These are phyloP conservation scores for Colletotrichum sp. DNA, from an alignment of 2,329 filamentous ascomycete species.

Conservation along the genomic window DNA sequence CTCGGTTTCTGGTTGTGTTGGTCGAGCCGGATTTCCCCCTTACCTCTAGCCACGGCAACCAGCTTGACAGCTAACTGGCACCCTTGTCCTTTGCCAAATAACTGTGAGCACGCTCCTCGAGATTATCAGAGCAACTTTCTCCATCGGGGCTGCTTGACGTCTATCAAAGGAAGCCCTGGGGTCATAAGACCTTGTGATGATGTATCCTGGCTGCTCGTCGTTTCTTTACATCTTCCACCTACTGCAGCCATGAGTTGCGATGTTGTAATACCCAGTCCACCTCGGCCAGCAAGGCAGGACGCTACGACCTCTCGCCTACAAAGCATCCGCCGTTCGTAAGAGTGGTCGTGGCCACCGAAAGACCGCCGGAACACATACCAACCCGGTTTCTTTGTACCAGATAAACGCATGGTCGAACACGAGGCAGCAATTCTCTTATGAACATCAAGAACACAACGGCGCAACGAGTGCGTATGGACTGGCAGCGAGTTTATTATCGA, in stretches of 20 bases:
- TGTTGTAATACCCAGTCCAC: neutral
- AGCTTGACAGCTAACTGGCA: neutral
- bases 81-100: neutral
- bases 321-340: neutral
- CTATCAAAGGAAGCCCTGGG: neutral
- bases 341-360: neutral
- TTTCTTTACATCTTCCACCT: neutral
- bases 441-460: neutral
- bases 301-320: too few relatives aligned
- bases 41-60: neutral
- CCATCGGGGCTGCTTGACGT: neutral
- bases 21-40: neutral
- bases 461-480: neutral
- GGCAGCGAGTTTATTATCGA: neutral
- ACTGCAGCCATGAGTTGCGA: neutral
- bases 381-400: neutral
- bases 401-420: neutral
- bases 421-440: neutral
- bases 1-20: neutral
- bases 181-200: neutral
- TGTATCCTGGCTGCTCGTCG: neutral
- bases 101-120: neutral
- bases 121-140: neutral
- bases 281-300: neutral
- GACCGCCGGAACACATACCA: neutral